Base-by-base conservation (phyloP, 2,329 filamentous ascomycete genomes). In the Chaetomium strumarium region DNA sequence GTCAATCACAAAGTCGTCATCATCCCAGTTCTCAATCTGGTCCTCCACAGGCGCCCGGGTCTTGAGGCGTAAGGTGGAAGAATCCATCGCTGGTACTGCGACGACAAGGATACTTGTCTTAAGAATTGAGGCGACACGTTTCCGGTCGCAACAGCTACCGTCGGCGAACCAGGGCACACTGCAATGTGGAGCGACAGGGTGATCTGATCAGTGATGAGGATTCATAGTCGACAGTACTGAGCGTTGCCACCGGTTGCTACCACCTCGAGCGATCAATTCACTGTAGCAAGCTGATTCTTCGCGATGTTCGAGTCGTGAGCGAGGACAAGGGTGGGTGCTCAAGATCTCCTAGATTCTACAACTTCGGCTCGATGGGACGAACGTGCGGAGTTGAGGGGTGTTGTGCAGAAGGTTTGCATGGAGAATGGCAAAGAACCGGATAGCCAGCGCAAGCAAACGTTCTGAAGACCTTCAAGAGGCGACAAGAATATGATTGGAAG, bases 21-120 rank as follows among this genome's bases (percentile, higher is more conserved):
- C 83, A 64, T 91, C 86, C 81, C 87, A 93, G 68, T 81, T 84
- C 69, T 92, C 88, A 58, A 91, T 77, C 16, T 75, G 72, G 54
- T 81, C 79, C 66, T 79, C 76, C 61, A 80, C 77, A 44, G 80
- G 73, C 56, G 72, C 72, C 50, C 77, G 71, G 39, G 72, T 70
- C 66, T 80, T 80, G 38, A 80, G 68, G 60, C 74, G 75, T 63
- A 80, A 64, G 40, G 76, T 69, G 46, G 79, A 68, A 47, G 79
- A 68, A 50, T 80, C 80, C 76, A 85, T 83, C 49, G 52, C 39
- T 33, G 37, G 17, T 38, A 49, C 24, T 46, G 51, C 40, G 41
- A 51, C 37, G 8, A 30, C 19, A 36, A 39, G 40, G 31, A 36
- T 51, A 43, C 20, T 40, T 40, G 24, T 46, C 14, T 40, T 36